phyloP scores from a whole-genome alignment of 331 rosid species.

The Quercus lobata region DNA sequence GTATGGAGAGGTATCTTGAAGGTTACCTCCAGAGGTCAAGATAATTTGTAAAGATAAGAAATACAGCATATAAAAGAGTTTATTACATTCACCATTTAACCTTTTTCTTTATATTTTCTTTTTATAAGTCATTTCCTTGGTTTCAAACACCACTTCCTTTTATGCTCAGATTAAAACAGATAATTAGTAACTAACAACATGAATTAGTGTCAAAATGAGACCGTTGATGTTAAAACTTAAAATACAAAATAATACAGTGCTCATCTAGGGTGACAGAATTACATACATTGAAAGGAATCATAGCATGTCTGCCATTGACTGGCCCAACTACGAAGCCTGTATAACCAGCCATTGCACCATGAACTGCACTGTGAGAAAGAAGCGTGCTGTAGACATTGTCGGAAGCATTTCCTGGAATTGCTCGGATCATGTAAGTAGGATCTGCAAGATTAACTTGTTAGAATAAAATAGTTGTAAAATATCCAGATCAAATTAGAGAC shows the following conservation, averaged over 20 bases:
- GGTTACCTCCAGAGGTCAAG: not conserved
- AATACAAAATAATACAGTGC: not conserved
- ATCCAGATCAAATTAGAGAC: not conserved
- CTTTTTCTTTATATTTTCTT: not conserved
- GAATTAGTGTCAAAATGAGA: not conserved
- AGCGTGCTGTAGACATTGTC: conserved; percentile 95
- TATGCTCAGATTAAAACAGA: not conserved
- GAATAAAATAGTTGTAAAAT: not conserved
- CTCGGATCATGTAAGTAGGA: conserved; percentile 98
- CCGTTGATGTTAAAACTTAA: not conserved
- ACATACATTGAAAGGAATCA: conserved; percentile 83
- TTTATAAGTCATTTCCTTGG: not conserved
- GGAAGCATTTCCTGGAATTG: conserved; percentile 87
- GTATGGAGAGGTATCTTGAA: not conserved
- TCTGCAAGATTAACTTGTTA: conserved; percentile 50
- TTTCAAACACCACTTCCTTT: not conserved
- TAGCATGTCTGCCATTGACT: conserved; percentile 88
- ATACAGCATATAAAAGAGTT: not conserved
- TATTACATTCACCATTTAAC: not conserved
- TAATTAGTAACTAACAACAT: not conserved
- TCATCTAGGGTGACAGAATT: not conserved
- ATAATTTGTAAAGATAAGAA: not conserved
- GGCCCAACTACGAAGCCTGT: conserved; percentile 71
- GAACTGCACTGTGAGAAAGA: conserved; percentile 94
- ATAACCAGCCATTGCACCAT: conserved; percentile 99